A percentile compares a stretch with the other conserved stretches of the same genome.
Evolutionary conservation across 192 early-diverging fungal genomes (phyloP).

Genomic region (Backusella parvicylindrica): DNA sequence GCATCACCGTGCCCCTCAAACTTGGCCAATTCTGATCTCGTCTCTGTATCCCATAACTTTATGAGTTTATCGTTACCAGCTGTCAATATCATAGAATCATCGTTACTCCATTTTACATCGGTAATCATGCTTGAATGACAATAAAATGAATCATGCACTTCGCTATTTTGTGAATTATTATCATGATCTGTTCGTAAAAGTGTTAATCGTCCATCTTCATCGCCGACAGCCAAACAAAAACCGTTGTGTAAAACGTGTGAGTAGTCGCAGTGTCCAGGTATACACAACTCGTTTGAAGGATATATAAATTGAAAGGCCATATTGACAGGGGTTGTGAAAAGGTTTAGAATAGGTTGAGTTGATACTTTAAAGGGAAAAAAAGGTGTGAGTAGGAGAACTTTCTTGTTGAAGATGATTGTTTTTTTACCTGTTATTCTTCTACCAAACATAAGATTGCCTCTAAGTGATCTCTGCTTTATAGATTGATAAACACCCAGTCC

Average conservation of each 20-base stretch:
- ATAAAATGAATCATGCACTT: conserved; percentile 34
- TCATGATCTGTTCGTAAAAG: conserved; percentile 55
- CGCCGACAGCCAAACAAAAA: conserved; percentile 59
- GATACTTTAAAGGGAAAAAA: not conserved
- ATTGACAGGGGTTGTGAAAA: not conserved
- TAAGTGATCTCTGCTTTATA: not conserved
- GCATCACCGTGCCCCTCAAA: conserved; percentile 68
- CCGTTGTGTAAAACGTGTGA: conserved; percentile 43
- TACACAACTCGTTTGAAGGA: not conserved
- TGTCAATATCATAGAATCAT: conserved; percentile 68
- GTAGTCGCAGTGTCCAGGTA: conserved; percentile 7
- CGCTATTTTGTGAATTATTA: conserved; percentile 20
- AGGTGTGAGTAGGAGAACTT: not conserved
- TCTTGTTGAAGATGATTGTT: not conserved
- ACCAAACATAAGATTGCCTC: not conserved
- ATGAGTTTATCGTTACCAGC: conserved; percentile 75
- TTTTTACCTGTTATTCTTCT: not conserved
- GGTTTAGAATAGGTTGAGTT: not conserved
- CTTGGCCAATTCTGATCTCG: conserved; percentile 41
- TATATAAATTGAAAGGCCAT: conserved; percentile 10
- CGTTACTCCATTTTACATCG: conserved; percentile 74
- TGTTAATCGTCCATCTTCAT: conserved; percentile 62
- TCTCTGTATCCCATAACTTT: conserved; percentile 74
- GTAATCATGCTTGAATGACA: conserved; percentile 82
- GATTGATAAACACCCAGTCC: not conserved